Percentiles rank a stretch among this genome's conserved stretches.
phyloP scores from a whole-genome alignment of 192 early-diverging fungal species.

The Entophlyctis helioformis region DNA sequence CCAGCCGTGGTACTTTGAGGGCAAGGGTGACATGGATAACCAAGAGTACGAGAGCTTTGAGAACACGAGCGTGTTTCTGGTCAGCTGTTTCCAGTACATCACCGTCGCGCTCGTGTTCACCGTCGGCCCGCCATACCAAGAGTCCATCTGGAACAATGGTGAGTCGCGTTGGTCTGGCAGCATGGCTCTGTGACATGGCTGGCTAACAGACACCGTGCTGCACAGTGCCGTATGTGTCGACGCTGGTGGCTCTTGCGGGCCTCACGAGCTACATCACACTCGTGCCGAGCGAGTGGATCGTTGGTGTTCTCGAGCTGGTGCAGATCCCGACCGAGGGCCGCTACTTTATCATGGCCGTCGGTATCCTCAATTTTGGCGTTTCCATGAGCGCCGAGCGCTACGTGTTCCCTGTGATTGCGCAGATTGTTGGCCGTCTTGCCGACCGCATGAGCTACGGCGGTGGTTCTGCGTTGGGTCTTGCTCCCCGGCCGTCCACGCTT shows the following conservation, averaged over 20 bases:
- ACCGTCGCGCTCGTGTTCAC: slow-evolving; percentile 82
- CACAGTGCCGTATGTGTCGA: slow-evolving; percentile 54
- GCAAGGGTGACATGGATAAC: slow-evolving; percentile 48
- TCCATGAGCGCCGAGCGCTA: slow-evolving; percentile 21
- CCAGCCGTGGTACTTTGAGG: slow-evolving; percentile 60
- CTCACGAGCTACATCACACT: slow-evolving; percentile 37
- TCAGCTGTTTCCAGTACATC: slow-evolving; percentile 90
- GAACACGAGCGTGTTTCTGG: slow-evolving; percentile 82
- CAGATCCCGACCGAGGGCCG: slow-evolving; percentile 27
- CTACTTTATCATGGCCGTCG: slow-evolving; percentile 42
- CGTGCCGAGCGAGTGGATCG: slow-evolving; percentile 33
- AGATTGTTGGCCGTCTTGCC: not conserved
- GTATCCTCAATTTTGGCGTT: slow-evolving; percentile 42
- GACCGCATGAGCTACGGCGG: no score
- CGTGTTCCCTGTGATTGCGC: slow-evolving; percentile 16
- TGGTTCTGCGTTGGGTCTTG: no score
- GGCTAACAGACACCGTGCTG: not conserved
- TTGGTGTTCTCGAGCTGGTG: slow-evolving; percentile 58
- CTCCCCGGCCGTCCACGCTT: no score
- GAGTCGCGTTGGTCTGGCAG: slow-evolving; percentile 34
- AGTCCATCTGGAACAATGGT: slow-evolving; percentile 81
- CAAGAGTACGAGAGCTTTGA: slow-evolving; percentile 69
- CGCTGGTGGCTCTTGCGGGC: slow-evolving; percentile 36
- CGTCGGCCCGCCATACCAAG: slow-evolving; percentile 92
- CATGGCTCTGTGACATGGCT: not conserved